Percentiles rank a stretch among this genome's conserved stretches.
Evolutionary conservation across 768 basidiomycete genomes (phyloP).

Genomic region (Cystobasidium onofrii): DNA sequence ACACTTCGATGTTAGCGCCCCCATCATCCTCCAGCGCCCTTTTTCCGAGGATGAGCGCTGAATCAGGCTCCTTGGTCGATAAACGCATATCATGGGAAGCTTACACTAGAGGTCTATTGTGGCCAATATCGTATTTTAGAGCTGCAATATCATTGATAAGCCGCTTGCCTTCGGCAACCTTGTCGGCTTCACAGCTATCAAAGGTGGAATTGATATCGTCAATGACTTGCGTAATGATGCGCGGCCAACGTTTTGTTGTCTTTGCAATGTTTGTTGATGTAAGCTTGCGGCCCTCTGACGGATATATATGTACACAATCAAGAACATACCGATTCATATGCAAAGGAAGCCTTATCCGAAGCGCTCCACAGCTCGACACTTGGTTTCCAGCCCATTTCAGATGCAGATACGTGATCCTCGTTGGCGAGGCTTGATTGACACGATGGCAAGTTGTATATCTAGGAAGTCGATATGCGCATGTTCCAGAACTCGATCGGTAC

Average conservation of each 20-base stretch:
- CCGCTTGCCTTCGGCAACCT: conserved; percentile 18
- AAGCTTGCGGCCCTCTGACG: background rate
- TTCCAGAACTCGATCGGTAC: too few species aligned
- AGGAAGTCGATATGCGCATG: too few species aligned
- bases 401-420: background rate
- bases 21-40: conserved; percentile 71
- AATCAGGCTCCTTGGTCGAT: too few species aligned
- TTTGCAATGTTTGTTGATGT: background rate
- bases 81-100: too few species aligned
- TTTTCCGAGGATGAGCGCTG: too few species aligned
- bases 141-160: conserved; percentile 26
- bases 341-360: conserved; percentile 17
- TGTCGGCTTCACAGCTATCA: conserved; percentile 7
- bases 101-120: conserved; percentile 15
- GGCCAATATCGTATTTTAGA: conserved; percentile 27
- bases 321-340: conserved; percentile 13
- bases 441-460: too few species aligned
- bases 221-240: conserved; percentile 13
- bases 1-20: conserved; percentile 60
- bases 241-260: conserved; percentile 21
- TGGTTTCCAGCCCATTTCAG: conserved; percentile 14
- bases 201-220: conserved; percentile 23
- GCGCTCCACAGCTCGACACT: conserved; percentile 19
- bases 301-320: background rate
- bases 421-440: too few species aligned